Evolutionary conservation across 768 basidiomycete species (phyloP), one percentile per base, ranked within the genome.

Genomic region (Lyophyllum semitale): DNA sequence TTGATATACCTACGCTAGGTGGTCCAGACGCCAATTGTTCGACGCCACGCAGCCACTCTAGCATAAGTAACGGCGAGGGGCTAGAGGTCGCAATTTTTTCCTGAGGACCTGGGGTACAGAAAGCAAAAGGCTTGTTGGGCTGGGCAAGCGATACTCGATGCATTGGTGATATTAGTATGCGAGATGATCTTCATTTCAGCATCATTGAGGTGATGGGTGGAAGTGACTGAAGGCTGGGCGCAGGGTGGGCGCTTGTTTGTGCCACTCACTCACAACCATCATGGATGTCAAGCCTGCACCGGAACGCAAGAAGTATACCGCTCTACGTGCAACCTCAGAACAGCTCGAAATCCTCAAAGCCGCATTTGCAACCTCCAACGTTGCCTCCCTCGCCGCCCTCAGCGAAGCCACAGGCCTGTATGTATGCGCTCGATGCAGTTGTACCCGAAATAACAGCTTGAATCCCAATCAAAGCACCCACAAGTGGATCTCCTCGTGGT

Each of bases 401-500:
- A 65, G 64, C 54, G 59, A 62, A 12, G 60, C 69, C 43, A 71
- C 67, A n/a, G 67, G 68, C 51, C 63, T 76, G 74, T 74, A 67
- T 59, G 73, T 65, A 26, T 53, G 42, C 48, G 32, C 25, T 40
- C 27, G 54, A n/a, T 48, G n/a, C 13, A 22, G 27, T 29, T n/a
- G 22, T 20, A 9, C 17, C 48, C 30, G 11, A 42, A 45, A 43
- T 33, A 27, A 29, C 45, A 29, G 41, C 17, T 38, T 37, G 23
- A 29, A 41, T 6, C n/a, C 13, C 17, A 43, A 46, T 33, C 13
- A 37, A 55, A 73, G 74, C 30, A 62, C 71, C 25, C 22, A 43
- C 22, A 69, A 68, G 57, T 75, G 75, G 74, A 73, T 76, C 20
- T 48, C 58, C 27, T 66, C 67, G 27, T 76, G 73, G 73, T 71